Base-by-base conservation (phyloP, 1,139 yeast genomes). In the Taphrina pruni region DNA sequence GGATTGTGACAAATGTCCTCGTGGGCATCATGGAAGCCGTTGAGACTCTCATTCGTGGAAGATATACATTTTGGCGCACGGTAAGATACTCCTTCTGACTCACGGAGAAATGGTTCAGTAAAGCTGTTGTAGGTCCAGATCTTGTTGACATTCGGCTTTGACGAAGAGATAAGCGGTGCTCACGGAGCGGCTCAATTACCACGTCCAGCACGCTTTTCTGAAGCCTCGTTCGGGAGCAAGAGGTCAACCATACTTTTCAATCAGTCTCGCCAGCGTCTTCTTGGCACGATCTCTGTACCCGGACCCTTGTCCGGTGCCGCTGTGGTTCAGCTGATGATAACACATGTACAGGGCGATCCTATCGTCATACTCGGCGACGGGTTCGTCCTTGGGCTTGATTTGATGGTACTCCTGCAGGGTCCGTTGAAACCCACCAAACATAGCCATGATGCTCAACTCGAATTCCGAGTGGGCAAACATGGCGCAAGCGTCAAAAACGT, bases 111-210 rank as follows among this genome's bases (percentile, higher is more conserved):
- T 17, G 17, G 17, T 17, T 17, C 17, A 26, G 32, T 17, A 4
- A 26, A 26, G 48, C 48, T 45, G 48, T 6, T 45, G 20, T 7
- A 45, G 36, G 4, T 26, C 2, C 21, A 50, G 54, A 75, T 88
- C 1, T 72, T 88, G 12, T 76, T 86, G 6, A 86, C 88, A 0
- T 85, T 86, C 75, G 94, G 94, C 0, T 87, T 85, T 74, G 94
- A 89, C 76, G 95, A 88, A 77, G 95, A 88, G 77, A 82, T 84
- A 43, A 80, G 85, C 45, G 92, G 93, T 5, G 72, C 72, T 17
- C 76, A 80, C 21, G 90, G 91, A 65, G 92, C 91, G 1, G 71
- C 71, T 0, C 71, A 74, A 14, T 79, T 87, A 48, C 80, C 83
- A 3, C 72, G 80, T 17, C 20, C 64, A 60, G 21, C 43, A 6